These are phyloP conservation scores for Chaetomium cochliodes DNA, from an alignment of 495 filamentous ascomycete species.

Conservation along the genomic window DNA sequence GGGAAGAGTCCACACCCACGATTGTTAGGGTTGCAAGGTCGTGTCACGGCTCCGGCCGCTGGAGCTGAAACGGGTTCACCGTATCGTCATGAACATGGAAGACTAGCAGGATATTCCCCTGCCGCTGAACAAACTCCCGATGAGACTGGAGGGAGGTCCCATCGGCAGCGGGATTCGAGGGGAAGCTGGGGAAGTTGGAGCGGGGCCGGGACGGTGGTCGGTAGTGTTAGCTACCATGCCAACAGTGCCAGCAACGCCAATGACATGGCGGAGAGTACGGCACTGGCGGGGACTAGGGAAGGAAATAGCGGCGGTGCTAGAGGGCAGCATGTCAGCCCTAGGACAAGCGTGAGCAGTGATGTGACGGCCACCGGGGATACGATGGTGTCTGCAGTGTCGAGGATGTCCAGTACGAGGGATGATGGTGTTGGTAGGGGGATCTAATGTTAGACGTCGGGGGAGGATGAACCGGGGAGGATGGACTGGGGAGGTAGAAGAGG, in stretches of 20 bases:
- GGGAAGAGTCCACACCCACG: neutral
- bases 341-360: conserved; percentile 11
- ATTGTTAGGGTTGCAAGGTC: neutral
- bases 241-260: neutral
- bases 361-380: conserved; percentile 6
- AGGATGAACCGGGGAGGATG: too few species aligned
- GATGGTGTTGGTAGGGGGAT: neutral
- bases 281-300: neutral
- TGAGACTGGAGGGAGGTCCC: too few species aligned
- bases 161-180: conserved; percentile 9
- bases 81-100: neutral
- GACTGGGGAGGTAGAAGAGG: neutral
- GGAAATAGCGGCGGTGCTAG: neutral
- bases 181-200: conserved; percentile 32
- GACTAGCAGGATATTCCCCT: neutral
- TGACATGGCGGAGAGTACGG: neutral
- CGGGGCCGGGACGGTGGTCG: conserved; percentile 12
- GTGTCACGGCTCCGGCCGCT: neutral
- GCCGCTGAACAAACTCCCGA: too few species aligned
- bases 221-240: neutral
- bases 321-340: neutral
- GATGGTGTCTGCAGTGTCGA: conserved; percentile 3
- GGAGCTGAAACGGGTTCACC: neutral
- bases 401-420: conserved; percentile 12
- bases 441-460: neutral